These are phyloP conservation scores for Starmerella apis DNA, from an alignment of 805 yeast genomes.

Conservation along the genomic window DNA sequence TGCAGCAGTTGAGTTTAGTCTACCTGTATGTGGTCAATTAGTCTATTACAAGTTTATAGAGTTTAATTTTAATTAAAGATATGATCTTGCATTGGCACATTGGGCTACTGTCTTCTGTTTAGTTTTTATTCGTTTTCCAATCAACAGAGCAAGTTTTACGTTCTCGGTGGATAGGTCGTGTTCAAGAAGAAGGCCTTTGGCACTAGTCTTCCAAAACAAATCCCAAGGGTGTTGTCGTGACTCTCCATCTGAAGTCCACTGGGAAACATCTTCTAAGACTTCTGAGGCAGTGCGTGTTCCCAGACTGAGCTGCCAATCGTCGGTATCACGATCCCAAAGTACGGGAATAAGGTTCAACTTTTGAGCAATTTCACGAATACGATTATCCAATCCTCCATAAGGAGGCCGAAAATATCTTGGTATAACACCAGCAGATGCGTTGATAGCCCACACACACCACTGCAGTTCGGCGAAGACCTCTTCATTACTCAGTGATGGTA, in stretches of 20 bases:
- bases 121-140: constrained; percentile 1
- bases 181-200: constrained; percentile 63
- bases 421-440: constrained; percentile 75
- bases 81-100: constrained; percentile 4
- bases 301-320: constrained; percentile 72
- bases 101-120: constrained; percentile 22
- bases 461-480: constrained; percentile 78
- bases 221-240: neutral
- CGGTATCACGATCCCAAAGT: constrained; percentile 83
- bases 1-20: too few species aligned
- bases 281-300: constrained; percentile 43
- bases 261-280: constrained; percentile 45
- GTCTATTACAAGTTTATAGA: too few species aligned
- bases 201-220: constrained; percentile 15
- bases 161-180: constrained; percentile 68
- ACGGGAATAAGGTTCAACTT: constrained; percentile 82
- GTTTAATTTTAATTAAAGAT: neutral
- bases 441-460: constrained; percentile 98
- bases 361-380: constrained; percentile 67
- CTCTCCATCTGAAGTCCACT: constrained; percentile 36
- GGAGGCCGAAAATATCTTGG: constrained; percentile 97
- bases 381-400: constrained; percentile 84
- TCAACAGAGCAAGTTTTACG: constrained; percentile 44
- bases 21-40: neutral
- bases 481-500: constrained; percentile 70